A percentile compares a stretch with the other conserved stretches of the same genome.
Evolutionary conservation across 441 rosid species (phyloP).

Genomic region (Rhodomyrtus psidioides): DNA sequence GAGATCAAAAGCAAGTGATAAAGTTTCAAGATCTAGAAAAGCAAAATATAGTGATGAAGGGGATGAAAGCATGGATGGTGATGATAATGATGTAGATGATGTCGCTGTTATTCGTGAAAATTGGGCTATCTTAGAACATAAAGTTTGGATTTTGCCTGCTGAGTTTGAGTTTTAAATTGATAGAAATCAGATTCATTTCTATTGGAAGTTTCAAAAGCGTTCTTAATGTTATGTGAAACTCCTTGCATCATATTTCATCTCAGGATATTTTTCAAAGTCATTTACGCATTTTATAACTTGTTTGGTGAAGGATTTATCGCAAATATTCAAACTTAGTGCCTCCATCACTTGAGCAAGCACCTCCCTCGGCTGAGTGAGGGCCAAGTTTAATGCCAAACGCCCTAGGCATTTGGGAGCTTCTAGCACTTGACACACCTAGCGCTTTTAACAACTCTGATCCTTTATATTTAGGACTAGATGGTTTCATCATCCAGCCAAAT

Average conservation of each 20-base stretch:
- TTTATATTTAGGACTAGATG: neutral
- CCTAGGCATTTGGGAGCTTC: neutral
- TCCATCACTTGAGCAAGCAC: neutral
- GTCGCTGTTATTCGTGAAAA: neutral
- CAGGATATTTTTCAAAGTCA: neutral
- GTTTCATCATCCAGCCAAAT: neutral
- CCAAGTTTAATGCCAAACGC: neutral
- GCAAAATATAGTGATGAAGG: neutral
- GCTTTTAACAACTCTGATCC: neutral
- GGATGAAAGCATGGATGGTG: neutral
- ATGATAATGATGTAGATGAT: neutral
- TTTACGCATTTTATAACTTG: neutral
- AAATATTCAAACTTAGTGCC: neutral
- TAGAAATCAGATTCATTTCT: neutral
- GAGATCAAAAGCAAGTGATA: neutral
- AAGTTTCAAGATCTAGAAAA: neutral
- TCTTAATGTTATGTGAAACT: neutral
- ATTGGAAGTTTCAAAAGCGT: neutral
- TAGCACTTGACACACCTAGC: neutral
- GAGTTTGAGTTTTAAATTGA: neutral
- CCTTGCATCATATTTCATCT: neutral
- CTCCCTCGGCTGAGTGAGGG: neutral
- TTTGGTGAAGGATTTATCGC: neutral
- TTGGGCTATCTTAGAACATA: neutral
- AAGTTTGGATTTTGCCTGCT: neutral